Base-by-base conservation (phyloP, 2,329 filamentous ascomycete genomes). In the Fusarium sp. region DNA sequence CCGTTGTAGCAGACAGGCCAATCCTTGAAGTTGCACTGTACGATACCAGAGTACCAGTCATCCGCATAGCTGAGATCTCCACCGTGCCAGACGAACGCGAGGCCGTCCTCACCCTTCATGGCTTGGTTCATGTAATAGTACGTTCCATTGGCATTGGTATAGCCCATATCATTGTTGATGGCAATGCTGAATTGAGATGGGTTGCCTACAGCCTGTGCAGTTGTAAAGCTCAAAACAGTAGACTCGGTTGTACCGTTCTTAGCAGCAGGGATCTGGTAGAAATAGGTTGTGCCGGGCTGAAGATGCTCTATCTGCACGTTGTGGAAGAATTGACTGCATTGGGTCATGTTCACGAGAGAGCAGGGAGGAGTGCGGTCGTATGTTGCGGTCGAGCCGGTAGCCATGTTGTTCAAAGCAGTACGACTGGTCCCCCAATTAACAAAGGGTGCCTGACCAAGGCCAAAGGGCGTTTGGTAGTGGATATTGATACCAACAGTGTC, bases 1-100 rank as follows among this genome's bases (percentile, higher is more conserved):
- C 56, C 61, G n/a, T 63, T 63, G 1, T 61, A 63, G 2, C 61
- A 61, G 15, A 63, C 56, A 0, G 61, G 61, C 61, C 61, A 63
- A 1, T 0, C 35, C 1, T 29, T 10, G 0, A 3, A 1, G 18
- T 49, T 25, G 11, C 61, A 63, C 11, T 59, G 56, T 4, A 63
- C 14, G 19, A 62, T 27, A 0, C 61, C 61, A 33, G 56, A 51
- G 25, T 63, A 62, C 61, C 61, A 63, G 3, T 63, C 56, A 38
- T 63, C 57, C 4, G 61, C 61, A 12, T 63, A 61, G 12, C 56
- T 63, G 2, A 63, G 45, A 45, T 63, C 61, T 5, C 61, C 44
- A 1, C 61, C 61, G 3, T 63, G 61, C 61, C 61, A 63, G 4
- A 42, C 38, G 33, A 63, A 63, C 0, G 45, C 56, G 8, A 61